Conservation (phyloP, 1,139 yeast species). For the Geotrichum europaeum region DNA sequence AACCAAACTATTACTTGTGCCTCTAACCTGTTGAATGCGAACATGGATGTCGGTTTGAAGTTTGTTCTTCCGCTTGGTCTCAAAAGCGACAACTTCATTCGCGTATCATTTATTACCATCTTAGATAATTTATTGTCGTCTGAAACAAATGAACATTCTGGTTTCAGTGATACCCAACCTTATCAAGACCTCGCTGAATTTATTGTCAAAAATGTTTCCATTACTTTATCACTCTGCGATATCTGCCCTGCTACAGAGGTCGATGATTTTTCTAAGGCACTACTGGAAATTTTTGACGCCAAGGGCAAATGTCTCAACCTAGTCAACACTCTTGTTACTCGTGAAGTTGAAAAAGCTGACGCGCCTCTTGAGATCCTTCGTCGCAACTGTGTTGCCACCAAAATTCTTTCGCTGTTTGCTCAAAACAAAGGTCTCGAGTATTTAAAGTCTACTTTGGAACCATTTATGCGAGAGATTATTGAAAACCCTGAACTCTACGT, state of each 20-base stretch:
- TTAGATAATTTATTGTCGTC: conserved; percentile 57
- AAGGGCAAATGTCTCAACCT: conserved; percentile 51
- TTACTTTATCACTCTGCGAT: conserved; percentile 28
- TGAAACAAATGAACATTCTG: conserved; percentile 28
- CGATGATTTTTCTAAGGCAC: conserved; percentile 66
- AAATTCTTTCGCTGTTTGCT: conserved; percentile 66
- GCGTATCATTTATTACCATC: conserved; percentile 70
- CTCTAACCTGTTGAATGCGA: conserved; percentile 63
- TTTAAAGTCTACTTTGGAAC: conserved; percentile 48
- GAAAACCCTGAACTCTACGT: conserved; percentile 52
- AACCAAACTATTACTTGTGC: conserved; percentile 65
- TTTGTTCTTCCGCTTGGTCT: conserved; percentile 75
- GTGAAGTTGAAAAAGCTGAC: conserved; percentile 56
- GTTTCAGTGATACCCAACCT: conserved; percentile 30
- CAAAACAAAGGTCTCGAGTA: conserved; percentile 60
- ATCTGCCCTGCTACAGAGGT: conserved; percentile 60
- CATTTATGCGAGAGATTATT: conserved; percentile 49
- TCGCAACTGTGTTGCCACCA: conserved; percentile 76
- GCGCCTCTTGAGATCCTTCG: conserved; percentile 70
- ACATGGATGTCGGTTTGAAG: conserved; percentile 71
- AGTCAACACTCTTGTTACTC: conserved; percentile 51
- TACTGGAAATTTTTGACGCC: conserved; percentile 54
- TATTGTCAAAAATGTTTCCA: conserved; percentile 19
- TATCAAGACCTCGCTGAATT: conserved; percentile 32
- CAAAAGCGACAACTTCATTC: conserved; percentile 57